Evolutionary conservation across 1,284 basidiomycete species (phyloP), one percentile per base, ranked within the genome.

Genomic region (Microbotryomycetes sp.): DNA sequence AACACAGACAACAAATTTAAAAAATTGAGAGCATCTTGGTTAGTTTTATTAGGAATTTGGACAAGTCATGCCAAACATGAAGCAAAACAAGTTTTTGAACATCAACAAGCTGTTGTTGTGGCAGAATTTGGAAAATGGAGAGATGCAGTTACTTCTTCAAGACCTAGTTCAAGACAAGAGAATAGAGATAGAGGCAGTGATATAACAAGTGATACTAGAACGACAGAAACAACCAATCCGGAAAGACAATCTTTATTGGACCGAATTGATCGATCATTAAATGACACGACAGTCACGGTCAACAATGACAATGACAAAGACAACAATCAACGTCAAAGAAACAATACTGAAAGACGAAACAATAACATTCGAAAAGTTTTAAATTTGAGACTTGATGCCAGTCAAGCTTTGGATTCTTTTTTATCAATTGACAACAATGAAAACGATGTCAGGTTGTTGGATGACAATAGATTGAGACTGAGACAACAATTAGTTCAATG

Each of bases 21-120:
- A 77, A 86, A 86, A 50, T 81, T 93, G 47, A 80, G 86, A 30
- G 88, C 91, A 5, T 85, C 90, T 14, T 96, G 92, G 91, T 85
- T 89, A 56, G 84, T 93, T 19, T 81, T 96, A 15, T 83, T 93
- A 66, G 92, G 91, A 15, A 84, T 94, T 14, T 96, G 92, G 92
- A 81, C 83, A 2, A 90, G 92, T 9, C 85, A 84, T 46, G 67
- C 66, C 22, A 63, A 62, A 29, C 49, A 52, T 5, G 67, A 68
- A 56, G 64, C 67, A 4, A n/a, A n/a, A n/a, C n/a, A n/a, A n/a
- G n/a, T 60, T 42, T 42, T 42, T 12, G 36, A 9, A 12, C 9
- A 12, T 42, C 36, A 42, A 12, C 36, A 19, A 42, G 19, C 9
- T 19, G 36, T 42, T 19, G 36, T 12, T 19, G 12, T 9, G 36